phyloP scores from a whole-genome alignment of 768 basidiomycete genomes.

The Cubamyces sp. region DNA sequence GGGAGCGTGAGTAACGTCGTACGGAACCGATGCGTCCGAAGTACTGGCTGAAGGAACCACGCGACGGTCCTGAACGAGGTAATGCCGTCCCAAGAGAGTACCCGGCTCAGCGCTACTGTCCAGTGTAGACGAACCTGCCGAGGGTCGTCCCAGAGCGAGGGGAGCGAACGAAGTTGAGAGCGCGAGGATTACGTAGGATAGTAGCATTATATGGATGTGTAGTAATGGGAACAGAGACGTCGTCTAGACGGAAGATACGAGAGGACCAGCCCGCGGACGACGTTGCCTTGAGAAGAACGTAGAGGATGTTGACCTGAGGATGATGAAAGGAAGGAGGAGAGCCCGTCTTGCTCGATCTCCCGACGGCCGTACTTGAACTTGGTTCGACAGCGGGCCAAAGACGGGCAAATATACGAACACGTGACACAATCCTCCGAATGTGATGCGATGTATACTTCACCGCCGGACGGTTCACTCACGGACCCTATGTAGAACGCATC shows the following conservation, averaged over 20 bases:
- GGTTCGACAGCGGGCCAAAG: constrained; percentile 20
- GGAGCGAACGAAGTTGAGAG: constrained; percentile 12
- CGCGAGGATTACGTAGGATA: constrained; percentile 18
- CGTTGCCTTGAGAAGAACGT: not conserved
- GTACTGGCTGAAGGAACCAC: not conserved
- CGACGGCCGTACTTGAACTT: constrained; percentile 12
- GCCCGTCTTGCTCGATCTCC: not conserved
- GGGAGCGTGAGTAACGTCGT: not conserved
- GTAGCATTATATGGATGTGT: constrained; percentile 11
- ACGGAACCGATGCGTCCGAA: not conserved
- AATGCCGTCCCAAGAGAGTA: constrained; percentile 31
- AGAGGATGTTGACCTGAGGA: not conserved
- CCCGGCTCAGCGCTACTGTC: constrained; percentile 21
- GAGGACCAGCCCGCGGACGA: constrained; percentile 16
- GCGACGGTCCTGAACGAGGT: constrained; percentile 23
- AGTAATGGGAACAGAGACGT: constrained; percentile 6
- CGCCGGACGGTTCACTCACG: too few relatives aligned
- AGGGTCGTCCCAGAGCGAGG: constrained; percentile 4
- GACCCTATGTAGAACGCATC: too few relatives aligned
- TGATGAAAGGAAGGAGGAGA: not conserved
- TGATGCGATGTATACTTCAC: too few relatives aligned
- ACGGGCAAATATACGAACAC: constrained; percentile 15
- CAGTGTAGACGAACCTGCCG: not conserved
- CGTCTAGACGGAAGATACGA: constrained; percentile 9
- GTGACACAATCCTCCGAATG: not conserved